Conservation (phyloP, 1,284 basidiomycete species). For the Apiotrichum sp. region DNA sequence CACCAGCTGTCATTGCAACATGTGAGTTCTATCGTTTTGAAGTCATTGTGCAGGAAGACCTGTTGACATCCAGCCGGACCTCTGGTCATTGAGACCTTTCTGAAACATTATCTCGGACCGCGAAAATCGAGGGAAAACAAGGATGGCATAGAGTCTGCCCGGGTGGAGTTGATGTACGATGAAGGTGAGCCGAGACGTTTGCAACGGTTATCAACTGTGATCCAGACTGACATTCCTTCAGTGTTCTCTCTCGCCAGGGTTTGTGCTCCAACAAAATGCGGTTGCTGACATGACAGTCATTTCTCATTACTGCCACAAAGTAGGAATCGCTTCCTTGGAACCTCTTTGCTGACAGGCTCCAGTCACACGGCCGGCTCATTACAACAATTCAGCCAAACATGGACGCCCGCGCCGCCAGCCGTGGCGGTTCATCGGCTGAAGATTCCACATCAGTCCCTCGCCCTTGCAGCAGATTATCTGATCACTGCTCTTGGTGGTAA, state of each 20-base stretch:
- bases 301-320: constrained; percentile 56
- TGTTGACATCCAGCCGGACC: constrained; percentile 52
- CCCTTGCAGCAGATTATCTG: constrained; percentile 69
- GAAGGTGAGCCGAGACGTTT: constrained; percentile 47
- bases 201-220: constrained; percentile 1
- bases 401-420: constrained; percentile 82
- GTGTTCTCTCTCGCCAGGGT: constrained; percentile 75
- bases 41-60: too few relatives aligned
- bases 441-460: constrained; percentile 60
- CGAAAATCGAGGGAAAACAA: constrained; percentile 47
- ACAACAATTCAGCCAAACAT: constrained; percentile 76
- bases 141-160: constrained; percentile 52
- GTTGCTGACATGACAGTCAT: constrained; percentile 48
- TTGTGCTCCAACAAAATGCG: constrained; percentile 16
- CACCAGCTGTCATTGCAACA: constrained; percentile 32
- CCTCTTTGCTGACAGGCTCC: constrained; percentile 3
- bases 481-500: constrained; percentile 79
- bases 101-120: constrained; percentile 71
- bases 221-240: constrained; percentile 16
- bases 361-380: constrained; percentile 48
- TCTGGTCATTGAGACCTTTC: constrained; percentile 66
- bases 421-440: constrained; percentile 69
- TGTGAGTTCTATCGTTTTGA: constrained; percentile 17
- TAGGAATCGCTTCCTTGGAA: constrained; percentile 17
- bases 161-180: constrained; percentile 75